Conservation (phyloP, 495 filamentous ascomycete genomes). For the Neurospora sp. region DNA sequence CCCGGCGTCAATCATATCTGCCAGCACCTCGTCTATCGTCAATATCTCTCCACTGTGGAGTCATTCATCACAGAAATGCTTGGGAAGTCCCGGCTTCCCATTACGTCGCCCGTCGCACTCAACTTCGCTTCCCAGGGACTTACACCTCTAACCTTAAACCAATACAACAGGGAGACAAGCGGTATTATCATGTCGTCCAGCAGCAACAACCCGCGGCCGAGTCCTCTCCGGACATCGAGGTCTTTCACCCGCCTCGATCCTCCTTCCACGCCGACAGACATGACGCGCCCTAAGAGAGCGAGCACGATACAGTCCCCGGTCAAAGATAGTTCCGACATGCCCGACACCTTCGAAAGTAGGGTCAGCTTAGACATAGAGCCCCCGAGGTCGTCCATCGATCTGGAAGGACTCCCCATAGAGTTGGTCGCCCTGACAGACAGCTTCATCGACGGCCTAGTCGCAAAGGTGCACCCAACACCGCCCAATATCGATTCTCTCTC, state of each 20-base stretch:
- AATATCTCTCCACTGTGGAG: background rate
- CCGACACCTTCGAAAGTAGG: slow-evolving; percentile 43
- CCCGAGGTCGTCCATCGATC: slow-evolving; percentile 48
- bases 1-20: background rate
- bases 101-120: background rate
- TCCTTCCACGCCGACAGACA: slow-evolving; percentile 9
- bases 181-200: slow-evolving; percentile 17
- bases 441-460: slow-evolving; percentile 84
- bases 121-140: background rate
- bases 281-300: slow-evolving; percentile 42
- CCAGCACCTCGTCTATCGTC: background rate
- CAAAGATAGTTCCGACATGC: slow-evolving; percentile 23
- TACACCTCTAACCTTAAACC: background rate
- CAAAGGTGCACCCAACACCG: slow-evolving; percentile 76
- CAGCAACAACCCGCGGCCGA: slow-evolving; percentile 5
- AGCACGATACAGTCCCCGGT: slow-evolving; percentile 47
- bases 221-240: slow-evolving; percentile 15
- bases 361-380: slow-evolving; percentile 44
- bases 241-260: slow-evolving; percentile 19
- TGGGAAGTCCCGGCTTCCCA: background rate
- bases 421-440: slow-evolving; percentile 83
- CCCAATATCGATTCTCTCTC: slow-evolving; percentile 77
- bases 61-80: background rate
- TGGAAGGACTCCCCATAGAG: slow-evolving; percentile 88
- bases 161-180: background rate